Evolutionary conservation across 2,329 filamentous ascomycete species (phyloP), one percentile per base, ranked within the genome.

Genomic region (Pestalotiopsis fici): DNA sequence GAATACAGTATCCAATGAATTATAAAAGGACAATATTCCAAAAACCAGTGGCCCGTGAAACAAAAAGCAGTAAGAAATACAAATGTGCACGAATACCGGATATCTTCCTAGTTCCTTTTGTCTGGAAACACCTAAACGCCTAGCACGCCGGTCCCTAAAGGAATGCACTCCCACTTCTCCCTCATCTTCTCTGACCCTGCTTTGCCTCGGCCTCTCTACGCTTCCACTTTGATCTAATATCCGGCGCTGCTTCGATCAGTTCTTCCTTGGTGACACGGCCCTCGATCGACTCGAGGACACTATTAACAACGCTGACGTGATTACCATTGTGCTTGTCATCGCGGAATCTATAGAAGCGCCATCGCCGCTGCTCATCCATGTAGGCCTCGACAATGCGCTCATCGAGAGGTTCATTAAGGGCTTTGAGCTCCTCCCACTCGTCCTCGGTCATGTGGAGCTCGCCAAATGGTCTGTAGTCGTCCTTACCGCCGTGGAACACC

Each of bases 311-410:
- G 21, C 84, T 90, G 68, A 93, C 91, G 79, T 98, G 95, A 75
- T 99, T 99, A 0, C 93, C 94, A 72, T 97, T 92, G 31, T 85
- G 84, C 82, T 99, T 99, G 80, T 99, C 96, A 75, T 98, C 95
- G 64, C 96, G 88, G 79, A 98, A 95, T 35, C 95, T 90, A 73
- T 96, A 91, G 78, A 93, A 93, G 67, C 94, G 89, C 96, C 96
- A 99, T 25, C 90, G 84, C 21, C 88, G 88, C 67, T 90, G 79
- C 1, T 88, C 84, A 75, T 97, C 94, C 80, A 94, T 89, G 75
- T 90, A 94, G 77, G 94, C 98, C 81, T 99, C 96, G 65, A 98
- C 91, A 68, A 99, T 92, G 64, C 93, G 87, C 70, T 95, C 92
- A 75, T 97, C 89, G n/a, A 98, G 83, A 18, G 93, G 92, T 72